Evolutionary conservation across 805 yeast genomes (phyloP).

Genomic region (Lachancea nothofagi): DNA sequence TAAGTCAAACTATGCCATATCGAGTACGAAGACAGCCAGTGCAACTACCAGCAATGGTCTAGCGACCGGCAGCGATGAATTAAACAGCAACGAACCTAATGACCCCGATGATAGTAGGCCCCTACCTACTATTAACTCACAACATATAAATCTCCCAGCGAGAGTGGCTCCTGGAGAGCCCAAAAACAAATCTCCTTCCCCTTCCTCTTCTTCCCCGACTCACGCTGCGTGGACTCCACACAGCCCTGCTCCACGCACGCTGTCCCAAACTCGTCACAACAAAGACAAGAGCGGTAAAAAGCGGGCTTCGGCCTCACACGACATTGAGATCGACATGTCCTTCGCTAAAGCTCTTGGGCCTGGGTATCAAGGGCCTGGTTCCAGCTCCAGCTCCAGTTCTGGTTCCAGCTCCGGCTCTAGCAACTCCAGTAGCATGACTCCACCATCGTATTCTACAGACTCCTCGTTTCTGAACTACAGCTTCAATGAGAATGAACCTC

Average conservation of each 20-base stretch:
- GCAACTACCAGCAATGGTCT: constrained; percentile 28
- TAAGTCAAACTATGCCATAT: constrained; percentile 34
- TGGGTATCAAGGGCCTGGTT: not conserved
- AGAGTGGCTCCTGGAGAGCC: constrained; percentile 19
- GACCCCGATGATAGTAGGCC: constrained; percentile 46
- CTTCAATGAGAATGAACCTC: constrained; percentile 9
- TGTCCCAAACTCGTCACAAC: not conserved
- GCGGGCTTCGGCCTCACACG: constrained; percentile 13
- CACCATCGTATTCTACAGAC: constrained; percentile 10
- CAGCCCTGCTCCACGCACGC: constrained; percentile 3
- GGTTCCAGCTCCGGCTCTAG: constrained; percentile 11
- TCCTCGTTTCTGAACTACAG: constrained; percentile 9
- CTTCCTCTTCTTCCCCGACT: constrained; percentile 7
- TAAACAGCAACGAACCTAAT: constrained; percentile 35
- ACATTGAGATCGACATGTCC: constrained; percentile 33
- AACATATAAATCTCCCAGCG: constrained; percentile 14
- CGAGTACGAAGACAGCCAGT: constrained; percentile 32
- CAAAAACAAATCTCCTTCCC: constrained; percentile 8
- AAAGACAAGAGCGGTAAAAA: not conserved
- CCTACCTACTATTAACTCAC: constrained; percentile 32
- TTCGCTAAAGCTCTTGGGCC: constrained; percentile 28
- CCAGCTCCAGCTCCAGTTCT: constrained; percentile 12
- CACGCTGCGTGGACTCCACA: constrained; percentile 5
- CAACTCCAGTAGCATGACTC: constrained; percentile 7
- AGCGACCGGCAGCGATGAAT: constrained; percentile 26